Percentiles rank a stretch among this genome's conserved stretches.
These are phyloP conservation scores for Eucalyptus cloeziana DNA, from an alignment of 345 rosid species.

Conservation along the genomic window DNA sequence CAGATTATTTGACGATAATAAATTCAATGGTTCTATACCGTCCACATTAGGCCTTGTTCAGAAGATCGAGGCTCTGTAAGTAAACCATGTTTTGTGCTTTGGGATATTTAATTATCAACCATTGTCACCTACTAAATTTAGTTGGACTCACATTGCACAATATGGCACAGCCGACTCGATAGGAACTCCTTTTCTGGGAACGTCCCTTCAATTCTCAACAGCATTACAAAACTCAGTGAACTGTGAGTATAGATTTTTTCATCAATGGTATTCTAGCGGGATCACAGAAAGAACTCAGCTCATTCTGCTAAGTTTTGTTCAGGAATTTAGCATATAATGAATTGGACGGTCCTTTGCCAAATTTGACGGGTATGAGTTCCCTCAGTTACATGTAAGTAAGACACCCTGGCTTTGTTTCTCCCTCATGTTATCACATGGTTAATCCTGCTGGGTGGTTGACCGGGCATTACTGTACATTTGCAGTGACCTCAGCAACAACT, in stretches of 20 bases:
- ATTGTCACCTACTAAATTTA: neutral
- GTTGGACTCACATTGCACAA: neutral
- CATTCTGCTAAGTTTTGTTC: neutral
- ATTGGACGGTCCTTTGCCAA: slow-evolving; percentile 18
- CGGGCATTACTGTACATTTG: neutral
- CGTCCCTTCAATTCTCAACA: slow-evolving; percentile 16
- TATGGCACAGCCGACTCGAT: slow-evolving; percentile 22
- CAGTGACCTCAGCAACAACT: slow-evolving; percentile 38
- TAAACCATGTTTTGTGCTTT: neutral
- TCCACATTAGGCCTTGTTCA: slow-evolving; percentile 13
- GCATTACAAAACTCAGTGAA: slow-evolving; percentile 3
- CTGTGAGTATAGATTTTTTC: slow-evolving; percentile 15
- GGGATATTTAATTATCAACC: neutral
- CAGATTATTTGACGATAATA: slow-evolving; percentile 31
- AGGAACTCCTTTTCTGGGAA: slow-evolving; percentile 11
- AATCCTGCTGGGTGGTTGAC: neutral
- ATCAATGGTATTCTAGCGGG: neutral
- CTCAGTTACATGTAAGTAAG: slow-evolving; percentile 24
- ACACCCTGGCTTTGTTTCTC: neutral
- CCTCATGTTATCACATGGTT: neutral
- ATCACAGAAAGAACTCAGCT: neutral
- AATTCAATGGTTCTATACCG: slow-evolving; percentile 14
- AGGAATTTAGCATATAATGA: slow-evolving; percentile 20
- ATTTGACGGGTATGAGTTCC: slow-evolving; percentile 13
- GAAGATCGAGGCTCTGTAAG: slow-evolving; percentile 25